phyloP scores from a whole-genome alignment of 2,329 filamentous ascomycete species.

The Colletotrichum sp. region DNA sequence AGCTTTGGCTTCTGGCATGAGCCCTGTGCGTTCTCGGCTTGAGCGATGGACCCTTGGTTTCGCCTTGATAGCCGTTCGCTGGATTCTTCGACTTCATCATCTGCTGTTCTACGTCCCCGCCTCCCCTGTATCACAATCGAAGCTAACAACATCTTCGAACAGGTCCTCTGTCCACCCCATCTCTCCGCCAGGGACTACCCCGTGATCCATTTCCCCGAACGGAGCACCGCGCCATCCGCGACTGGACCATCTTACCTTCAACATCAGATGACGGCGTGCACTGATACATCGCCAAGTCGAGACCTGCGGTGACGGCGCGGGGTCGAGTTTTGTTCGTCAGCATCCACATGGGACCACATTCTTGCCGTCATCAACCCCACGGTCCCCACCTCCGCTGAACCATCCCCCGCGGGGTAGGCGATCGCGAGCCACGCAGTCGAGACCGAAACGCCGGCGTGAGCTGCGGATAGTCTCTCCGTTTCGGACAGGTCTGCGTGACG shows the following conservation, averaged over 20 bases:
- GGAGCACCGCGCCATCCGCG: neutral
- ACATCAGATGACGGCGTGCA: neutral
- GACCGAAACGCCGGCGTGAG: neutral
- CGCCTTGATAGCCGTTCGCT: neutral
- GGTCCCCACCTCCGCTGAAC: neutral
- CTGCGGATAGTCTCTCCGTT: neutral
- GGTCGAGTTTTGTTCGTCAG: neutral
- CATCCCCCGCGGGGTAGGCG: neutral
- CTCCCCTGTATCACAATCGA: neutral
- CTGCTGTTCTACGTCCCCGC: neutral
- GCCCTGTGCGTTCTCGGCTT: neutral
- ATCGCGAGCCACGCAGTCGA: neutral
- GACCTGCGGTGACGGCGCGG: neutral
- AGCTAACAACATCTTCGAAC: neutral
- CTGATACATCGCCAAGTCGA: neutral
- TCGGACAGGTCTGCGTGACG: neutral
- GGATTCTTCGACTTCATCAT: neutral
- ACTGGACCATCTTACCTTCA: accelerated
- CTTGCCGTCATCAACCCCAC: neutral
- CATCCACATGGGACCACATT: neutral
- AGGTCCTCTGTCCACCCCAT: neutral
- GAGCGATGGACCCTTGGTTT: neutral
- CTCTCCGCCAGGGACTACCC: neutral
- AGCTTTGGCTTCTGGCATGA: neutral
- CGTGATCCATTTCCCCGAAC: neutral